These are phyloP conservation scores for Yamadazyma friedrichii DNA, from an alignment of 1,139 yeast genomes.

Conservation along the genomic window DNA sequence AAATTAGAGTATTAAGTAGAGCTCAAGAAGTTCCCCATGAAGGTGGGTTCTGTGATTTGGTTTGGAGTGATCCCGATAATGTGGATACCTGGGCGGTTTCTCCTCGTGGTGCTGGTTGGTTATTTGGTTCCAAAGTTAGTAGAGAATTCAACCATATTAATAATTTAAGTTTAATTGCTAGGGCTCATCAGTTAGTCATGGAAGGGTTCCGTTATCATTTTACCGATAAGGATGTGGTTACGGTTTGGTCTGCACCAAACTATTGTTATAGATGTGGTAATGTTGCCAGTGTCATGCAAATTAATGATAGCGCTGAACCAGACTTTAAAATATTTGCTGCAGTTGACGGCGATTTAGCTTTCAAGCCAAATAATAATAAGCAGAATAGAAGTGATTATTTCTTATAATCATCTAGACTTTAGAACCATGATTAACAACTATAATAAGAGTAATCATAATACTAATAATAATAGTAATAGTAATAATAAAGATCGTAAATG, in stretches of 20 bases:
- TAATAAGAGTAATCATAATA: constrained; percentile 1
- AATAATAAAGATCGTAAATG: too few relatives aligned
- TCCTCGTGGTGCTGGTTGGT: constrained; percentile 98
- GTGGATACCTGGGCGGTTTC: constrained; percentile 99
- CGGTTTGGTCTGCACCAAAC: constrained; percentile 98
- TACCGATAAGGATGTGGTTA: constrained; percentile 90
- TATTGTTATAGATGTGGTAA: constrained; percentile 98
- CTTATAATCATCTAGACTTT: constrained; percentile 41
- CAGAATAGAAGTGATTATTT: constrained; percentile 85
- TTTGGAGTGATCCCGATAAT: constrained; percentile 98
- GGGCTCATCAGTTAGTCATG: constrained; percentile 98
- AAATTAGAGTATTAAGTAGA: constrained; percentile 87
- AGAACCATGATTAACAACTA: not conserved
- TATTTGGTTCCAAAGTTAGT: constrained; percentile 90
- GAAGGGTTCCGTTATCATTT: constrained; percentile 97
- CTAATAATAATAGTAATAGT: not conserved
- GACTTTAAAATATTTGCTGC: constrained; percentile 93
- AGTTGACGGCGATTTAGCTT: constrained; percentile 78
- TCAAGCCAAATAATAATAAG: constrained; percentile 65
- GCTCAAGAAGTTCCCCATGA: constrained; percentile 99
- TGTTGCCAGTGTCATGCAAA: constrained; percentile 97
- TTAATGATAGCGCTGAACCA: constrained; percentile 82
- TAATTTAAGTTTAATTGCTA: constrained; percentile 80
- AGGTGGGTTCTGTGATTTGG: constrained; percentile 96
- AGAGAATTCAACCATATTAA: constrained; percentile 93